A percentile compares a stretch with the other conserved stretches of the same genome.
phyloP scores from a whole-genome alignment of 2,329 filamentous ascomycete species.

The Trichoderma harzianum region DNA sequence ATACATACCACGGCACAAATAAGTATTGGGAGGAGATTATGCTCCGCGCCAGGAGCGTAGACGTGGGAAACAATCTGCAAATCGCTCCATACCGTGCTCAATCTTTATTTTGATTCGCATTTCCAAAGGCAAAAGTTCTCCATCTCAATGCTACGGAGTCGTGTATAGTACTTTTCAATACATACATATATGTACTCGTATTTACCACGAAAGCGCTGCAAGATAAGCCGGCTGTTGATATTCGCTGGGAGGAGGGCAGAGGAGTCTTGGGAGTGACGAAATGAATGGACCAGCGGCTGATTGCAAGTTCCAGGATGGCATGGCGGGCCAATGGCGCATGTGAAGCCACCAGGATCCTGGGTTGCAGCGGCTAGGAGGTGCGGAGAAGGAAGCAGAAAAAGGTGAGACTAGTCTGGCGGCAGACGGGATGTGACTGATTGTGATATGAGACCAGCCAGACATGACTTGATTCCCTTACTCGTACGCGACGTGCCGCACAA shows the following conservation, averaged over 20 bases:
- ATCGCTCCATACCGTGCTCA: not conserved
- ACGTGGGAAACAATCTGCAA: not conserved
- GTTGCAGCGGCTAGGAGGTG: slow-evolving; percentile 8
- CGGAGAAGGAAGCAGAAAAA: slow-evolving; percentile 1
- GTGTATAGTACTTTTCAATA: not conserved
- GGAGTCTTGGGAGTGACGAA: slow-evolving; percentile 11
- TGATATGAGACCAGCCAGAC: not conserved
- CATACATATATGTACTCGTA: not conserved
- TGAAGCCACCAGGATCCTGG: not conserved
- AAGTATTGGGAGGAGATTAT: not conserved
- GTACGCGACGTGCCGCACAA: not conserved
- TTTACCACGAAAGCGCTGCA: not conserved
- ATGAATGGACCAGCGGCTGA: slow-evolving; percentile 16
- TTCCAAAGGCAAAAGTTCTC: not conserved
- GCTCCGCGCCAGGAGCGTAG: not conserved
- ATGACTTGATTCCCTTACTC: not conserved
- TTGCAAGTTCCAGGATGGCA: slow-evolving; percentile 16
- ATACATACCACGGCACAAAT: not conserved
- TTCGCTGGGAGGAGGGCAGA: not conserved
- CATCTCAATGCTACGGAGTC: not conserved
- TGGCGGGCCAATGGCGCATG: slow-evolving; percentile 8
- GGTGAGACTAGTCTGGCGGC: not conserved
- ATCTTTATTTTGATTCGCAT: not conserved
- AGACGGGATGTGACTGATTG: not conserved
- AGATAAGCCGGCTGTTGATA: slow-evolving; percentile 7